Evolutionary conservation across 345 rosid genomes (phyloP).

Genomic region (Citrus trifoliata): DNA sequence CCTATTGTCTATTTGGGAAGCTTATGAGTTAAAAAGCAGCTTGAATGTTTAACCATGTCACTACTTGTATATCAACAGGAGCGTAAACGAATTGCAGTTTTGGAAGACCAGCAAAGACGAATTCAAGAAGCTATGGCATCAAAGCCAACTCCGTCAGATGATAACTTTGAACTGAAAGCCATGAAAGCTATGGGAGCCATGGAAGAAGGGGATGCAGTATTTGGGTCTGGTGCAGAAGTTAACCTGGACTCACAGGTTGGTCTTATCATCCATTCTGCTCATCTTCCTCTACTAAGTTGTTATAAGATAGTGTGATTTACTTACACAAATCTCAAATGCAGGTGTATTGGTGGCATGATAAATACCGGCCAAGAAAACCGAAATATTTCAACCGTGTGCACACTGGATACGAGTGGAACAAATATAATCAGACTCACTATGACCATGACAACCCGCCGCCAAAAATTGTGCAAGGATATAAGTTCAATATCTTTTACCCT

Average conservation of each 20-base stretch:
- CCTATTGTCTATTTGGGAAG: not conserved
- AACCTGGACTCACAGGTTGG: conserved; percentile 87
- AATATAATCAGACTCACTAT: conserved; percentile 88
- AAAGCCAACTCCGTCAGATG: conserved; percentile 66
- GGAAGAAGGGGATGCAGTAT: conserved; percentile 96
- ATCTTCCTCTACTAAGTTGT: not conserved
- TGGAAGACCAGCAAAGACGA: conserved; percentile 74
- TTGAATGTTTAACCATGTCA: conserved; percentile 8
- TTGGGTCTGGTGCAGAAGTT: conserved; percentile 92
- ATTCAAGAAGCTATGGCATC: conserved; percentile 68
- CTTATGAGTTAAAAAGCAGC: not conserved
- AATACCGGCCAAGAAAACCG: conserved; percentile 91
- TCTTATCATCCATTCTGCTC: not conserved
- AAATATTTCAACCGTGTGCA: conserved; percentile 96
- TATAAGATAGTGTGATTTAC: not conserved
- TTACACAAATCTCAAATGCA: conserved; percentile 17
- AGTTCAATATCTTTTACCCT: conserved; percentile 92
- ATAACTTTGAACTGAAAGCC: conserved; percentile 85
- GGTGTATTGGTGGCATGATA: conserved; percentile 99
- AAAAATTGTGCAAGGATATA: conserved; percentile 88
- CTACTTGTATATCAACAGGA: conserved; percentile 42
- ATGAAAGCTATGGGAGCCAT: conserved; percentile 89
- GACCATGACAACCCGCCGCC: conserved; percentile 99
- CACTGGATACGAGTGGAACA: conserved; percentile 98
- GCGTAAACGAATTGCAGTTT: conserved; percentile 53